Base-by-base conservation (phyloP, 2,329 filamentous ascomycete genomes). In the Fusarium incarnatum region DNA sequence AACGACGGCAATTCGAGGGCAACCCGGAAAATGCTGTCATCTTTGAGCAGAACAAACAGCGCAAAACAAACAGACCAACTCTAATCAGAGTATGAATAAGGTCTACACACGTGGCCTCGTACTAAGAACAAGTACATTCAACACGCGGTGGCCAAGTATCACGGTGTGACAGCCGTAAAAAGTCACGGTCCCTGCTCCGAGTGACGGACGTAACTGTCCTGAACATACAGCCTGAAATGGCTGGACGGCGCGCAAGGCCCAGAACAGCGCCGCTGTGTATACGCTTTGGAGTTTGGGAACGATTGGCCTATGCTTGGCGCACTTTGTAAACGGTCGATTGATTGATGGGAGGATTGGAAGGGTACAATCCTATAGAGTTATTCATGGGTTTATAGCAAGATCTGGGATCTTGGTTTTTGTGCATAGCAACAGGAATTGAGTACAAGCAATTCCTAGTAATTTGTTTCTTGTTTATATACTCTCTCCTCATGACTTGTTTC, bases 121-220 rank as follows among this genome's bases (percentile, higher is more conserved):
- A 47, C 56, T 47, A 50, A 61, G 56, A 67, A 50, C 62, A 70
- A 64, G 55, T 60, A 62, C 63, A 67, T 64, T 73, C 64, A 53
- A 59, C 60, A 70, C 48, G 41, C 60, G 58, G 60, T 71, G 68
- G 67, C 75, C 60, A 62, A 60, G 60, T 67, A 60, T 73, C 67
- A 77, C 71, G 75, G 76, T 65, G 76, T 78, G 74, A 78, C 27
- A 78, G 71, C 76, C 76, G 71, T 73, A 71, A 64, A 59, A 64
- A 66, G 71, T 70, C 64, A 65, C 52, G 61, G 65, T 57, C 61
- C 71, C 67, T 73, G 62, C 58, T 65, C 64, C 64, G 70, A 73
- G 64, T 60, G 66, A 69, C 62, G 67, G 77, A 72, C 74, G 73
- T 76, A 67, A 73, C 56, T 75, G 75, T 77, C 71, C 64, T 54